Evolutionary conservation across 1,284 basidiomycete genomes (phyloP), one percentile per base, ranked within the genome.

Genomic region (Cystobasidiaceae sp.): DNA sequence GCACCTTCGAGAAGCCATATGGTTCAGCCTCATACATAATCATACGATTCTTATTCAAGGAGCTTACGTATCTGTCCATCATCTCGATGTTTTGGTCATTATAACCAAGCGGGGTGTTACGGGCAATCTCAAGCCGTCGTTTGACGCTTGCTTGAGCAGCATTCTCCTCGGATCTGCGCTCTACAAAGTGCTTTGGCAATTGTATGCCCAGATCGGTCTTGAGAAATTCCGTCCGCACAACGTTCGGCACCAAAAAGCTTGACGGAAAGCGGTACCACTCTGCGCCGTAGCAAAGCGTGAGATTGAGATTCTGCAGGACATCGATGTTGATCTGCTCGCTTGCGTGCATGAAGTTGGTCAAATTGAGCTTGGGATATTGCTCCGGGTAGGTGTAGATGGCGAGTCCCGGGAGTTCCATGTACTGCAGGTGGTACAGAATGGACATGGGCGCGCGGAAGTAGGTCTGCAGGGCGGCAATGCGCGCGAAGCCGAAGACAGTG

Each of bases 211-310:
- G 96, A 60, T 87, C 90, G 76, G 87, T 91, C 80, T 90, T 87
- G 75, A 97, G 80, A 78, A 92, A 97, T 68, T 88, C 82, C 15
- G 94, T 86, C 49, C 85, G 82, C 62, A 97, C 80, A 17, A 85
- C 87, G 60, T 87, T 83, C 1, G 94, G 93, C 19, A 97, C 82
- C 51, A 94, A 82, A 78, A 89, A 97, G 75, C 89, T 87, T 0
- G 89, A 84, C 0, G 93, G 91, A 81, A 93, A 99, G 15, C 94
- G 83, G 75, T 97, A 82, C 96, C 96, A 98, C 77, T 98, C 94
- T 74, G 93, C 90, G 33, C 87, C 92, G 62, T 89, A 82, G 78
- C 96, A 99, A 1, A 98, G 75, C n/a, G 81, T 85, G 62, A 94
- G 76, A 63, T 85, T 83, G 70, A 93, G 84, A n/a, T 83, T 79